Percentiles rank a stretch among this genome's conserved stretches.
Conservation (phyloP, 2,329 filamentous ascomycete genomes). For the Diaporthe sp. region DNA sequence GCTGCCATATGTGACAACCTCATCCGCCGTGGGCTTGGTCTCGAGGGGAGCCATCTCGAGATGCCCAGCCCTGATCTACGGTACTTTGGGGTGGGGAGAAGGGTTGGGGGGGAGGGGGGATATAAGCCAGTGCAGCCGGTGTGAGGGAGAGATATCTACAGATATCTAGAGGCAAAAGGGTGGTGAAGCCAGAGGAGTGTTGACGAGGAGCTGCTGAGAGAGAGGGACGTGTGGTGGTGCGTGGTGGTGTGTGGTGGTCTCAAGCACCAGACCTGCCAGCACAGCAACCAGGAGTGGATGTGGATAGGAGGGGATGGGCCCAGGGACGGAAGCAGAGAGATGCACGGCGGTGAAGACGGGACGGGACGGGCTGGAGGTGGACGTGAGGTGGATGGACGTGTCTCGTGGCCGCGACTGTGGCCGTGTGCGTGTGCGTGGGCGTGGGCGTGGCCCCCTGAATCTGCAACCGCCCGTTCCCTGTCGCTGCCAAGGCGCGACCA, state of each 20-base stretch:
- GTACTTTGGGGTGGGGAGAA: background rate
- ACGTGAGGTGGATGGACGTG: background rate
- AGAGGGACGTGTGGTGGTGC: background rate
- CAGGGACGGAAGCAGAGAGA: background rate
- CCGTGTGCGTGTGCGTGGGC: no score
- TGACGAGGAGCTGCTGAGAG: background rate
- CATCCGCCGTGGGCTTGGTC: slow-evolving; percentile 36
- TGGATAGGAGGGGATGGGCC: background rate
- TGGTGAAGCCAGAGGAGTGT: no score
- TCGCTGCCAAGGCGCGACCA: slow-evolving; percentile 6
- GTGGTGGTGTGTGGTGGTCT: background rate
- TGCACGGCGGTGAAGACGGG: slow-evolving; percentile 6
- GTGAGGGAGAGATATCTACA: no score
- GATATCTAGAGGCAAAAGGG: no score
- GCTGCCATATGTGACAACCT: slow-evolving; percentile 48
- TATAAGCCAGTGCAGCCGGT: background rate
- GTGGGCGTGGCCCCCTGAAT: background rate
- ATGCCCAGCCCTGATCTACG: background rate
- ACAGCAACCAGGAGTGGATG: background rate
- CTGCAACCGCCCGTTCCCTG: slow-evolving; percentile 1
- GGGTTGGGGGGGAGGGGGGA: background rate
- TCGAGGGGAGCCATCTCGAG: slow-evolving; percentile 34
- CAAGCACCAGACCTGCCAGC: slow-evolving; percentile 10
- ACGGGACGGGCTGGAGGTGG: background rate
- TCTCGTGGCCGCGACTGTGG: background rate